Evolutionary conservation across 768 basidiomycete species (phyloP), one percentile per base, ranked within the genome.

Genomic region (Pisolithus microcarpus): DNA sequence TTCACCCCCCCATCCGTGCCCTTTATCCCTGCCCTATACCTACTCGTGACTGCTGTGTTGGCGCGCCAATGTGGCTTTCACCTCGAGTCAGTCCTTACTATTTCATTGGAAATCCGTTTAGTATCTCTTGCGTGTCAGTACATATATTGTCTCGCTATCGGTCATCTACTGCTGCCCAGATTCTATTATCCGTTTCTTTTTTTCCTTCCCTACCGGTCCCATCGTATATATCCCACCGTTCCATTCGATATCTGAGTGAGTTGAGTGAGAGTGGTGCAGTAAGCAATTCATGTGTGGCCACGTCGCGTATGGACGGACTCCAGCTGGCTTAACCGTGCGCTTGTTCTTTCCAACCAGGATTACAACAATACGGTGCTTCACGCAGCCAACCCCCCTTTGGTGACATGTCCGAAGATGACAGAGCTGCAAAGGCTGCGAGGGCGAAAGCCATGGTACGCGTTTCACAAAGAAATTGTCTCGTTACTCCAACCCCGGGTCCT

Each of bases 351-450:
- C 34, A 34, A 1, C 49, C 38, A 39, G 46, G 44, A 23, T 47
- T 6, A 26, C 26, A 26, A 26, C 45, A 15, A 55, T 16, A 44
- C 38, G 46, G 43, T 39, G 38, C 10, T 47, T 28, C 23, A 31
- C 3, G 24, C 40, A n/a, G 15, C 36, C 42, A 43, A 49, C 53
- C 59, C 46, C 38, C 48, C 28, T 31, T 46, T 7, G 21, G 38
- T 43, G 24, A 48, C 55, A 66, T 60, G 80, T 75, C 82, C 23
- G 88, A 88, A 59, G 75, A 77, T 46, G 90, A 91, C 54, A 80
- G 89, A 54, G 86, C 87, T 48, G 81, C 80, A 15, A 90, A 86
- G 68, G 80, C 89, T 50, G 90, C 90, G 3, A 80, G 90, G 55
- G 90, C 86, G 50, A 88, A 86, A 66, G 88, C 86, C 45, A 62